Base-by-base conservation (phyloP, 2,329 filamentous ascomycete species). In the Monosporascus sp. region DNA sequence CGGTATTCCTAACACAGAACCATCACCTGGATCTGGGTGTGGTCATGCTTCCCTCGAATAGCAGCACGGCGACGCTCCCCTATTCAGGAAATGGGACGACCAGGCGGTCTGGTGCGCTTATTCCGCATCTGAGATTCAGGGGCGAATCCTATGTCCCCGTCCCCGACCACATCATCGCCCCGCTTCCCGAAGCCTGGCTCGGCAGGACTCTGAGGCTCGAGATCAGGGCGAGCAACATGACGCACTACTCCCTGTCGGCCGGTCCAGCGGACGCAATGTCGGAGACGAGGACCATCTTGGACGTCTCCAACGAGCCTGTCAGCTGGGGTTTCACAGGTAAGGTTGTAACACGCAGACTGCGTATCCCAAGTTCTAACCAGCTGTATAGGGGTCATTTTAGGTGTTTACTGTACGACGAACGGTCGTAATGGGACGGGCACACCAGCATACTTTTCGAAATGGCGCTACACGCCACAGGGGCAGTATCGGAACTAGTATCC, bases 391-490 rank as follows among this genome's bases (percentile, higher is more conserved):
- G 72, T 73, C 1, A 64, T 82, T 20, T 55, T 83, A 0, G 79
- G 79, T 1, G 70, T 75, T 1, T 82, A 81, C 61, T 74, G 74
- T 41, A 82, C 79, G 4, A 78, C 67, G 27, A 82, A 82, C 57
- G 78, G 78, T 0, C 70, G 71, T 2, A 63, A 69, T 11, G 73
- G 70, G 2, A 69, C 59, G 3, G 50, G 51, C 2, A 72, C 73
- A 35, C 69, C 72, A 4, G 76, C 74, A 3, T 80, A 78, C 60
- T 65, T 81, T 48, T 72, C 67, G 6, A 67, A 73, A 20, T 81
- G 78, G 77, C 70, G 65, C 53, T 80, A 80, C 56, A 63, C 56
- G 1, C 70, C 70, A 17, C 61, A 70, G 48, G 71, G 64, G 3
- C 68, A 71, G 62, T 70, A 65, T 54, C 65, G 66, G 52, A 63